Evolutionary conservation across 495 filamentous ascomycete genomes (phyloP), one percentile per base, ranked within the genome.

Genomic region (Coniosporium apollinis): DNA sequence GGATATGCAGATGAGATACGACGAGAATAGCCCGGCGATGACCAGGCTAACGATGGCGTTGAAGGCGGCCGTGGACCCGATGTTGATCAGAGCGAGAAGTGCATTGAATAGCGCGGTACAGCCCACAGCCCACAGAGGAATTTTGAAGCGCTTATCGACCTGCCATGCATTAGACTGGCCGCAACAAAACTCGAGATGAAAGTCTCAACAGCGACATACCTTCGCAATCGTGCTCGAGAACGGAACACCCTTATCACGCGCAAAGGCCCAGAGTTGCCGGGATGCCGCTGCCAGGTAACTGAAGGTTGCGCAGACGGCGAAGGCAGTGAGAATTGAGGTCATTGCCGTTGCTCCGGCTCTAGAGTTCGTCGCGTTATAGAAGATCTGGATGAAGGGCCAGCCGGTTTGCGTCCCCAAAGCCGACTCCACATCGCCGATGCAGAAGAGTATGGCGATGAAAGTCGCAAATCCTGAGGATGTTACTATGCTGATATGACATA

Each of bases 61-160:
- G 38, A 54, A 44, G 22, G 48, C 50, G 10, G 40, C 30, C 17
- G 36, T 24, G 22, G 37, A 40, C 14, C 45, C 48, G 30, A 56
- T 32, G 24, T 36, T 42, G 38, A 56, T 45, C 13, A 54, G 33
- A 5, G 38, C 35, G 6, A 54, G 30, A 3, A 48, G 24, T 15
- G 24, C 18, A 8, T 32, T 39, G 34, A 46, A 44, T 22, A 43
- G 8, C 7, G 30, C 17, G 10, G 46, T 41, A 9, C 44, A 9
- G 15, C 30, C 30, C 29, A 51, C 41, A 6, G 51, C 29, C 19
- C 42, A 38, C 13, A 44, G 9, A 9, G 51, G 51, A 20, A 51
- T 22, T 5, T 31, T 6, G n/a, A 16, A 26, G 7, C 19, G 36
- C 22, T 9, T 5, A 19, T 41, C 9, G 17, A 41, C 38, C 33